These are phyloP conservation scores for Boechera divaricarpa DNA, from an alignment of 345 rosid species.

Conservation along the genomic window DNA sequence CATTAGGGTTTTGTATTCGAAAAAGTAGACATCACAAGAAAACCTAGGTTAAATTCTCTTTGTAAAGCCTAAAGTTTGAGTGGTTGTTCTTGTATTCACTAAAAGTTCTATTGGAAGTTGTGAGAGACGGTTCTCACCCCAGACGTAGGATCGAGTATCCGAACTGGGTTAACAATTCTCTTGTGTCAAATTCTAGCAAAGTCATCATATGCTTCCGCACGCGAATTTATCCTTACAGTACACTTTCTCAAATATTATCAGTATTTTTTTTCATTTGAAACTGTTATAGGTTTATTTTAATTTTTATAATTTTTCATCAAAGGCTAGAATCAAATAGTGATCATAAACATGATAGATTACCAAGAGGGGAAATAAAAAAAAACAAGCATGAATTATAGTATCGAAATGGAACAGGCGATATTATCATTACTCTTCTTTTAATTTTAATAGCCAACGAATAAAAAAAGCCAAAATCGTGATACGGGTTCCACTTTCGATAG, in stretches of 20 bases:
- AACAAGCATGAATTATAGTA: background rate
- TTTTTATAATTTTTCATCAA: background rate
- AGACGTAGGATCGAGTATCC: no score
- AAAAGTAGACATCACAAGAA: no score
- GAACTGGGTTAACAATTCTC: no score
- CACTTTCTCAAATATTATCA: background rate
- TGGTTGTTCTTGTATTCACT: no score
- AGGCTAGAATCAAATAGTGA: background rate
- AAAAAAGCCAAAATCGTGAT: conserved; percentile 32
- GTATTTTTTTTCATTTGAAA: background rate
- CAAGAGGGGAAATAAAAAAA: background rate
- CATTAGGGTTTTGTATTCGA: no score
- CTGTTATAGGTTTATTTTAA: background rate
- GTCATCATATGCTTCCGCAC: no score
- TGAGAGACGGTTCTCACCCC: no score
- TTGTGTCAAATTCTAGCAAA: no score
- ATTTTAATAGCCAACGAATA: conserved; percentile 15
- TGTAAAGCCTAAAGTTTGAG: no score
- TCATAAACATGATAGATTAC: background rate
- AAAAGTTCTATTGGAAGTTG: no score
- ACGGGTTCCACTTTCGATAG: conserved; percentile 38
- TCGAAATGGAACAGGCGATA: background rate
- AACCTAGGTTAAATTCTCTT: no score
- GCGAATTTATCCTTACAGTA: no score
- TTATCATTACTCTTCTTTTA: conserved; percentile 7